Evolutionary conservation across 2,329 filamentous ascomycete genomes (phyloP).

Genomic region (Sporothrix variecibatus): DNA sequence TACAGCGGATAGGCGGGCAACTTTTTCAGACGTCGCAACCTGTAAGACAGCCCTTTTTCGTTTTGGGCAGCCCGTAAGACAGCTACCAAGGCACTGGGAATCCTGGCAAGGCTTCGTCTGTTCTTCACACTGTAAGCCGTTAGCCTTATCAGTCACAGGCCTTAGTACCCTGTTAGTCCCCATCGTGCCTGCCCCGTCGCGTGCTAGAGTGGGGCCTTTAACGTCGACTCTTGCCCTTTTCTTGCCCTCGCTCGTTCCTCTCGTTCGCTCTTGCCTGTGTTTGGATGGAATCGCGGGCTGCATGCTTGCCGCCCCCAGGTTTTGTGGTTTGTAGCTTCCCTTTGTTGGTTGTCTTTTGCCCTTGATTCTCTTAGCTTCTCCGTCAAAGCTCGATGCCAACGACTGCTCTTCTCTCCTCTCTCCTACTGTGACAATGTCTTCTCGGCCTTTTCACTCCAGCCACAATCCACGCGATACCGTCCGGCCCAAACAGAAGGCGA

Average conservation of each 20-base stretch:
- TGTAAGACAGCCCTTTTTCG: not conserved
- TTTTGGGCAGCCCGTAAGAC: not conserved
- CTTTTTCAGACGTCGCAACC: not conserved
- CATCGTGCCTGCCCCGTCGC: not conserved
- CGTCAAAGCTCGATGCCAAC: not conserved
- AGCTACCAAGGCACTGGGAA: slow-evolving; percentile 3
- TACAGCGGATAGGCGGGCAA: not conserved
- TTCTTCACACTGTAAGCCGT: too few species aligned
- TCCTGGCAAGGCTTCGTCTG: not conserved
- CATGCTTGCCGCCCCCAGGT: slow-evolving; percentile 23
- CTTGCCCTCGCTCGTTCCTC: not conserved
- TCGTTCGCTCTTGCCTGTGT: not conserved
- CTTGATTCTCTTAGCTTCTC: not conserved
- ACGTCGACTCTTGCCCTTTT: not conserved
- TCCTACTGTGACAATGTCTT: not conserved
- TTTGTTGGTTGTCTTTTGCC: not conserved
- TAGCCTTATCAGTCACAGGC: slow-evolving; percentile 12
- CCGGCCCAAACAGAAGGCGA: not conserved
- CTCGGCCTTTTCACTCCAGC: not conserved
- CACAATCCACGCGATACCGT: slow-evolving; percentile 6
- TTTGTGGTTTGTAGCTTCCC: not conserved
- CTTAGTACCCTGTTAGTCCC: not conserved
- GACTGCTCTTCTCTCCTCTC: not conserved
- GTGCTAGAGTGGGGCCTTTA: not conserved
- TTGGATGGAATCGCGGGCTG: slow-evolving; percentile 10